These are phyloP conservation scores for Vigna radiata DNA, from an alignment of 306 rosid genomes.

Conservation along the genomic window DNA sequence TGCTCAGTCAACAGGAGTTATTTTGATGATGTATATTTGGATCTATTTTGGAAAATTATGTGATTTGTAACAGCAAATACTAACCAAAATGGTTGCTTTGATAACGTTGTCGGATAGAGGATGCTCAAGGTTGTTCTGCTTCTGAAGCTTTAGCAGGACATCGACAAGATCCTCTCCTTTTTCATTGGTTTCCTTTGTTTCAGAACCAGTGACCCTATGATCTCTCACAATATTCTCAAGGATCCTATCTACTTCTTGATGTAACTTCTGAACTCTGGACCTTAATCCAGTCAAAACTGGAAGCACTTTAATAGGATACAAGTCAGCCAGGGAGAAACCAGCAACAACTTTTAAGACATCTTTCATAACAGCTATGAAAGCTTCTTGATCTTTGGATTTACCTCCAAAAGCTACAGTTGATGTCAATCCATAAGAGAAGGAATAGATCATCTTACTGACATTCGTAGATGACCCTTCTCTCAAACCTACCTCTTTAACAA, in stretches of 20 bases:
- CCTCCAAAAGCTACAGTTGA: slow-evolving; percentile 39
- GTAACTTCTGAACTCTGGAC: slow-evolving; percentile 17
- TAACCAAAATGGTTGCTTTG: slow-evolving; percentile 46
- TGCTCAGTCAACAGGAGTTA: background rate
- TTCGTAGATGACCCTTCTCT: slow-evolving; percentile 37
- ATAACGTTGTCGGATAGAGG: slow-evolving; percentile 33
- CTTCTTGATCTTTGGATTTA: slow-evolving; percentile 21
- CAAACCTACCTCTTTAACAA: slow-evolving; percentile 26
- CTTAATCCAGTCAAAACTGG: slow-evolving; percentile 33
- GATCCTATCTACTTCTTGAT: slow-evolving; percentile 26
- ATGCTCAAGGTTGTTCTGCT: slow-evolving; percentile 33
- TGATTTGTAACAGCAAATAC: background rate
- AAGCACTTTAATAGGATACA: slow-evolving; percentile 42
- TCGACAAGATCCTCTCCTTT: slow-evolving; percentile 48
- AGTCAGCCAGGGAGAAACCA: slow-evolving; percentile 44
- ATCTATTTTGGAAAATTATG: background rate
- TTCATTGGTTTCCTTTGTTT: background rate
- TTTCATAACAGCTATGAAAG: slow-evolving; percentile 1
- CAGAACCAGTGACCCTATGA: background rate
- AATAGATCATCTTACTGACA: slow-evolving; percentile 26
- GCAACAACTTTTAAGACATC: background rate
- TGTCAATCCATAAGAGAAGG: slow-evolving; percentile 13
- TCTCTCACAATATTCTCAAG: slow-evolving; percentile 21
- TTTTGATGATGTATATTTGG: background rate
- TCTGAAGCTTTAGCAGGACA: slow-evolving; percentile 43